Evolutionary conservation across 148 eudicot species (phyloP), one percentile per base, ranked within the genome.

Genomic region (Silene latifolia): DNA sequence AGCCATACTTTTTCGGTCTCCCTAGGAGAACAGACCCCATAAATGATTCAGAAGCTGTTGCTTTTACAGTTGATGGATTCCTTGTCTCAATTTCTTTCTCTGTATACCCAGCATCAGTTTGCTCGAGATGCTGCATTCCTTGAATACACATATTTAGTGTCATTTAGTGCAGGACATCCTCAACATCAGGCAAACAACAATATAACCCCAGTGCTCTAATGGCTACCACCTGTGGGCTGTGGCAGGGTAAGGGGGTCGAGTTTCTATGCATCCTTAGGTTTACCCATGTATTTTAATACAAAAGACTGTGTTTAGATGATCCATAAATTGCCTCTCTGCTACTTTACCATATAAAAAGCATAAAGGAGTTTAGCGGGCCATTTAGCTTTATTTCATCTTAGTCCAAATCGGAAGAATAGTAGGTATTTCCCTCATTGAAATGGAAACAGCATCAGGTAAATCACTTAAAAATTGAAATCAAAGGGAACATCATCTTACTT

Each of bases 1-100:
- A 25, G 12, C 25, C 71, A 44, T 75, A 95, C 99, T 93, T 89
- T 84, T 73, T 78, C 20, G 97, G 98, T 84, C 87, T 92, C 56
- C 93, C 91, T 72, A 67, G 80, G 72, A 92, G 89, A 72, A 82
- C 78, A 71, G 91, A 81, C 35, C 87, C 88, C 59, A 72, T 66
- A 75, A 77, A 66, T 18, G 64, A 42, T 29, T 74, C 75, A 72
- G 84, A 79, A 67, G 24, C 76, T 59, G 58, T 61, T 15, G 51
- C 4, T 69, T 23, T 73, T 20, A 24, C 71, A 78, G 69, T 69
- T 29, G 81, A 69, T 66, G 82, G 69, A 76, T 71, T 72, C 77
- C 75, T 74, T 29, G 67, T 47, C 59, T 60, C 72, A 74, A 59
- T 72, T 72, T 29, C 73, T 68, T 66, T 75, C 69, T 75, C 84